phyloP scores from a whole-genome alignment of 371 early-diverging fungal genomes.

The Parasitella parasitica region DNA sequence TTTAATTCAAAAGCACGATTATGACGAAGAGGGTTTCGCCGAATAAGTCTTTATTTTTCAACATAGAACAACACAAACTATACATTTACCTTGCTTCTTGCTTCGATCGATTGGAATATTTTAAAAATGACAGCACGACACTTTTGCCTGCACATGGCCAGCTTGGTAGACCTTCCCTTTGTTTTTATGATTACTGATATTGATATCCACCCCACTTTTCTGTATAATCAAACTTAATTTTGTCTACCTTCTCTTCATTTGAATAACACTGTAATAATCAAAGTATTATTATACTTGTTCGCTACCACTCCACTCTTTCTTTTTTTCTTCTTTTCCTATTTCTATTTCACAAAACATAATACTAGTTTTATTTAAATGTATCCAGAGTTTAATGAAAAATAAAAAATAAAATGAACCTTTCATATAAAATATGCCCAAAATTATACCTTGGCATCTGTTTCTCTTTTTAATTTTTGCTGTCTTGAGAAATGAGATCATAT shows the following conservation, averaged over 20 bases:
- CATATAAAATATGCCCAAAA: background rate
- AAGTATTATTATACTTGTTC: constrained; percentile 9
- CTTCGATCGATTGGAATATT: background rate
- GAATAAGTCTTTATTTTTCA: background rate
- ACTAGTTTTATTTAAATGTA: too few relatives aligned
- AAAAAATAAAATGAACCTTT: too few relatives aligned
- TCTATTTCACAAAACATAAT: background rate
- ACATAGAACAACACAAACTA: background rate
- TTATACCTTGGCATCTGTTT: too few relatives aligned
- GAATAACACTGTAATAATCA: constrained; percentile 14
- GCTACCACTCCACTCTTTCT: too few relatives aligned
- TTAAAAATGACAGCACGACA: background rate
- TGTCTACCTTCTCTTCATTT: background rate
- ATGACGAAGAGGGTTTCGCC: background rate
- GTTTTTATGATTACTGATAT: background rate
- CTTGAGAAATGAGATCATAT: too few relatives aligned
- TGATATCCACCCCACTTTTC: constrained; percentile 1
- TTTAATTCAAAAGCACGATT: constrained; percentile 9
- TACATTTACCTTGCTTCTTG: background rate
- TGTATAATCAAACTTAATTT: background rate
- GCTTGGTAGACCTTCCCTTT: background rate
- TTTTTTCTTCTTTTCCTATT: background rate
- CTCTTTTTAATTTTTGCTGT: too few relatives aligned
- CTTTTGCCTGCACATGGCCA: background rate
- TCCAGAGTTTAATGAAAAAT: background rate